Base-by-base conservation (phyloP, 2,329 filamentous ascomycete species). In the Ophiostoma sp. region DNA sequence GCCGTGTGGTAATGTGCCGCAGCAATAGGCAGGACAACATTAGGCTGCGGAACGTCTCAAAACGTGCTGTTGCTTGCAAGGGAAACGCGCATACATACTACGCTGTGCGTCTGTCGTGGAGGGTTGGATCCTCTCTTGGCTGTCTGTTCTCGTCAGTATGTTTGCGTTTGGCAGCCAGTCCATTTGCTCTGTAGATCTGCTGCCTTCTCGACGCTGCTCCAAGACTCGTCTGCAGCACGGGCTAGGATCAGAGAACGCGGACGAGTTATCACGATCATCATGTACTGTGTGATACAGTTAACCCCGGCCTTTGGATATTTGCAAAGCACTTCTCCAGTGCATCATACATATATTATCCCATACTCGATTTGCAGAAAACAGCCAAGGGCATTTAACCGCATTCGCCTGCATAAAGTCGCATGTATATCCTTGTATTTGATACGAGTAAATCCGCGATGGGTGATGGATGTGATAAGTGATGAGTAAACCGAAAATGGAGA, bases 31-130 rank as follows among this genome's bases (percentile, higher is more conserved):
- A 62, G 57, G 57, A 17, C 57, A 35, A 13, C 57, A 33, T 62
- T 62, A 62, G 57, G 27, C 57, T 62, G 57, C 57, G 57, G 13
- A 62, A 62, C 57, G 57, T 62, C 57, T 17, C 57, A 27, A 62
- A 62, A 8, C 57, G 52, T 57, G 52, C 57, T 31, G 57, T 27
- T 62, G 57, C 23, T 27, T 33, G 27, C 23, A 35, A 20, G 4
- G 11, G 52, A 62, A 62, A 27, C 33, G 57, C 15, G 27, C 57
- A 62, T 62, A 33, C 57, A 62, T 62, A 33, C 57, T 33, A 62
- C 57, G 57, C 57, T 62, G 57, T 62, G 57, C 15, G 27, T 5
- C 27, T 62, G 57, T 33, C 27, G 57, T 62, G 57, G 57, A 31
- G 27, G 57, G 57, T 27, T 57, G 52, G 52, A 57, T 15, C 52